Evolutionary conservation across 352 stramenopile species (phyloP).

Genomic region (Phytopythium helicoides): DNA sequence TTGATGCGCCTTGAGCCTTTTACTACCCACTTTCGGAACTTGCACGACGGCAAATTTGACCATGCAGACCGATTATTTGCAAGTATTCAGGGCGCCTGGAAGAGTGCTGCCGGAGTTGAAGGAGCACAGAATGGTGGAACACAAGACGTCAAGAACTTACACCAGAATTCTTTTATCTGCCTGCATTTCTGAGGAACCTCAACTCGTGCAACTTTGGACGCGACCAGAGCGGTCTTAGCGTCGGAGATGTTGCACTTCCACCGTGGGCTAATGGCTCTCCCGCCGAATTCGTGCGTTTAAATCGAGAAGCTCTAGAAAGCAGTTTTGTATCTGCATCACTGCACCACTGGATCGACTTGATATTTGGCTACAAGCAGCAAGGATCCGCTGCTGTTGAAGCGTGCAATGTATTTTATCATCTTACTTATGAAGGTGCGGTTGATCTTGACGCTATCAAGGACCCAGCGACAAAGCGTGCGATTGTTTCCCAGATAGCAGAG

Average conservation of each 20-base stretch:
- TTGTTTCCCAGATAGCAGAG: slow-evolving; percentile 96
- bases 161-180: slow-evolving; percentile 97
- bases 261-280: slow-evolving; percentile 93
- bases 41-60: slow-evolving; percentile 98
- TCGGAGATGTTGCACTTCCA: slow-evolving; percentile 92
- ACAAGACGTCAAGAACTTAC: slow-evolving; percentile 98
- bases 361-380: slow-evolving; percentile 97
- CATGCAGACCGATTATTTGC: slow-evolving; percentile 97
- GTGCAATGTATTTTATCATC: slow-evolving; percentile 98
- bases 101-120: slow-evolving; percentile 66
- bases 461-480: slow-evolving; percentile 63
- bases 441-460: slow-evolving; percentile 90
- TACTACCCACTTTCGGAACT: slow-evolving; percentile 89
- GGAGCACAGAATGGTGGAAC: slow-evolving; percentile 66
- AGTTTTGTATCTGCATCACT: slow-evolving; percentile 94
- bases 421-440: slow-evolving; percentile 97
- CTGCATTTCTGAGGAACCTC: slow-evolving; percentile 95
- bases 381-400: slow-evolving; percentile 90
- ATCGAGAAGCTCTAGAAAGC: slow-evolving; percentile 95
- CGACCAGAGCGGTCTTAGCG: slow-evolving; percentile 71
- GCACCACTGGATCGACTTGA: slow-evolving; percentile 98
- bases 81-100: slow-evolving; percentile 92
- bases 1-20: slow-evolving; percentile 97
- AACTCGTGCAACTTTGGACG: slow-evolving; percentile 95
- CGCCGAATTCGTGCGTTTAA: slow-evolving; percentile 94